Evolutionary conservation across 768 basidiomycete species (phyloP).

Genomic region (Lentinula boryana): DNA sequence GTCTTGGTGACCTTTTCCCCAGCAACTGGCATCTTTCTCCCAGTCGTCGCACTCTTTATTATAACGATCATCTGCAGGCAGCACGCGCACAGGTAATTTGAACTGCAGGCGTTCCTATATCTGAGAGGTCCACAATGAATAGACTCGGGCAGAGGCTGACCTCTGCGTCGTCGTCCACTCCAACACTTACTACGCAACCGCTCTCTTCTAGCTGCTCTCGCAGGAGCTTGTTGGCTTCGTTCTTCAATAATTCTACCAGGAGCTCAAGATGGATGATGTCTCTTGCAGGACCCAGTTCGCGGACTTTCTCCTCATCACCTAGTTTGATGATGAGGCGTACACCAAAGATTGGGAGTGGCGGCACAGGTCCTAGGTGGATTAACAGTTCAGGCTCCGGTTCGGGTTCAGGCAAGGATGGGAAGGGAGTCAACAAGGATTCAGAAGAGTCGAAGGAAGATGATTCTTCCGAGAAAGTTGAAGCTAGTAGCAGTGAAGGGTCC

Average conservation of each 20-base stretch:
- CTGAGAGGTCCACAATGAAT: neutral
- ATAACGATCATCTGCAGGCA: neutral
- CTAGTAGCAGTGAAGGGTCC: neutral
- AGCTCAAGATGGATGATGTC: constrained; percentile 7
- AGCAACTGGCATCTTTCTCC: no score
- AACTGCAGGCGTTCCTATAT: neutral
- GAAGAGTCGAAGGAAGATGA: neutral
- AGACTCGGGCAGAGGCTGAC: constrained; percentile 2
- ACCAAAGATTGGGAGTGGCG: neutral
- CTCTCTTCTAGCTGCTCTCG: neutral
- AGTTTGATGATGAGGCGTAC: neutral
- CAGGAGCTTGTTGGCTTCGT: neutral
- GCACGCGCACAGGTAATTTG: neutral
- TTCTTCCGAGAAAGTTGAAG: neutral
- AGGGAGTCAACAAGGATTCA: neutral
- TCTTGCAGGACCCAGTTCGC: neutral
- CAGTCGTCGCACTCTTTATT: neutral
- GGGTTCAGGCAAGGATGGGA: constrained; percentile 2
- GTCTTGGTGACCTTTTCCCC: neutral
- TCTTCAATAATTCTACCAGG: neutral
- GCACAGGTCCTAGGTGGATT: constrained; percentile 5
- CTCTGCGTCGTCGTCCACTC: neutral
- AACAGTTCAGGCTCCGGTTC: constrained; percentile 4
- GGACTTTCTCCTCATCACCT: constrained; percentile 2
- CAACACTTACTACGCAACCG: neutral